These are phyloP conservation scores for Cyberlindnera maritima DNA, from an alignment of 805 yeast species.

Conservation along the genomic window DNA sequence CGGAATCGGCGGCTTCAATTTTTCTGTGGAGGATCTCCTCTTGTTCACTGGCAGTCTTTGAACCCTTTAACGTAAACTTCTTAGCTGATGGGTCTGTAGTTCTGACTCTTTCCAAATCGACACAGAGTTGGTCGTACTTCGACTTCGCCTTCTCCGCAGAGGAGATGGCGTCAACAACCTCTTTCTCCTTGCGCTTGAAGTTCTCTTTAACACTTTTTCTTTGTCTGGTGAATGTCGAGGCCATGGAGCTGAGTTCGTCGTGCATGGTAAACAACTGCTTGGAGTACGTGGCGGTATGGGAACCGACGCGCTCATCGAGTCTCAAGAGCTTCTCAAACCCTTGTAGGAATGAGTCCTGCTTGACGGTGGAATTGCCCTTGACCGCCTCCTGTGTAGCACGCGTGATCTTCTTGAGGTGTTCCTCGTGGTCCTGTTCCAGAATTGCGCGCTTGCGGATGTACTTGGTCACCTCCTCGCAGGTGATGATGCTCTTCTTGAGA, in stretches of 20 bases:
- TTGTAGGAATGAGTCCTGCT: constrained; percentile 62
- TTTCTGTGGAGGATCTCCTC: constrained; percentile 86
- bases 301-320: constrained; percentile 72
- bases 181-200: constrained; percentile 78
- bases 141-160: constrained; percentile 86
- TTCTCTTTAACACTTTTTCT: constrained; percentile 82
- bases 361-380: constrained; percentile 40
- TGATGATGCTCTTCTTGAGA: constrained; percentile 72
- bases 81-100: constrained; percentile 82
- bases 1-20: constrained; percentile 81
- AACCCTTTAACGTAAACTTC: constrained; percentile 75
- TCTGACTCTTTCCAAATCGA: constrained; percentile 80
- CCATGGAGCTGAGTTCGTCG: constrained; percentile 74
- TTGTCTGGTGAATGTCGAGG: constrained; percentile 64
- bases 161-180: constrained; percentile 74
- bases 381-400: constrained; percentile 49
- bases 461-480: constrained; percentile 82
- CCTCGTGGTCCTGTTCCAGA: constrained; percentile 74
- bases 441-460: constrained; percentile 76
- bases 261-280: constrained; percentile 80
- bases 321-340: constrained; percentile 68
- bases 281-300: constrained; percentile 73
- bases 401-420: constrained; percentile 71
- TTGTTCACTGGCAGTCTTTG: constrained; percentile 74
- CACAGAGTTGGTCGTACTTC: constrained; percentile 75